Conservation (phyloP, 2,329 filamentous ascomycete species). For the Diaporthe longicolla region DNA sequence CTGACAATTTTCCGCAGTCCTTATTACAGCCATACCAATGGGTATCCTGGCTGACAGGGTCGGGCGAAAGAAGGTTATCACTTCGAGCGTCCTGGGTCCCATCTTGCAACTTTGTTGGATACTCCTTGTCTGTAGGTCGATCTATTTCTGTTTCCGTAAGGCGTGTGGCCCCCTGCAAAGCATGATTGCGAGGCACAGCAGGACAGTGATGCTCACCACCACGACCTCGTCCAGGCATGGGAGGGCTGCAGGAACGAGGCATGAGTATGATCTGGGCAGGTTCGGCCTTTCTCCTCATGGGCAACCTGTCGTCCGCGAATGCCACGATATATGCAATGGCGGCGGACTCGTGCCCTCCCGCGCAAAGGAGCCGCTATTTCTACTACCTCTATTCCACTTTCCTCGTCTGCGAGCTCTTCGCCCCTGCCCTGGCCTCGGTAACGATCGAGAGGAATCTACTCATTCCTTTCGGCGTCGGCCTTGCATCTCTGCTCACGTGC, state of each 20-base stretch:
- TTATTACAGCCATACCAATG: conserved; percentile 41
- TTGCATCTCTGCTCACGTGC: conserved; percentile 32
- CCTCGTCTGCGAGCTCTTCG: conserved; percentile 42
- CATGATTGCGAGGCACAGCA: not conserved
- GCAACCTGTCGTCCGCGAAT: conserved; percentile 42
- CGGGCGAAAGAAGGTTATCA: conserved; percentile 40
- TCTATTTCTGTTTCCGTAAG: not conserved
- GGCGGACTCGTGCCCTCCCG: conserved; percentile 40
- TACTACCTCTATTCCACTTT: conserved; percentile 43
- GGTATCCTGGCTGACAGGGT: conserved; percentile 42
- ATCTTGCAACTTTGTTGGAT: conserved; percentile 39
- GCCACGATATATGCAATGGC: conserved; percentile 43
- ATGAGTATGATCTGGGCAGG: conserved; percentile 41
- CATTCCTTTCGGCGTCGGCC: conserved; percentile 40
- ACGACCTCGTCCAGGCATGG: conserved; percentile 30
- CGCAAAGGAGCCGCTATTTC: conserved; percentile 42
- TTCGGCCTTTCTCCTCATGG: conserved; percentile 41
- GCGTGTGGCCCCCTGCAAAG: not conserved
- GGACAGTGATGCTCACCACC: not conserved
- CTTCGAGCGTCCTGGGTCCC: conserved; percentile 40
- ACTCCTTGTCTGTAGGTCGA: conserved; percentile 35
- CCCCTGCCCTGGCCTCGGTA: conserved; percentile 37
- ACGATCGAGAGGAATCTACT: conserved; percentile 39
- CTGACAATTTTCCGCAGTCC: conserved; percentile 34
- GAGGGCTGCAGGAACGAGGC: conserved; percentile 32